Conservation (phyloP, 1,284 basidiomycete species). For the Leccinum subrobustum region DNA sequence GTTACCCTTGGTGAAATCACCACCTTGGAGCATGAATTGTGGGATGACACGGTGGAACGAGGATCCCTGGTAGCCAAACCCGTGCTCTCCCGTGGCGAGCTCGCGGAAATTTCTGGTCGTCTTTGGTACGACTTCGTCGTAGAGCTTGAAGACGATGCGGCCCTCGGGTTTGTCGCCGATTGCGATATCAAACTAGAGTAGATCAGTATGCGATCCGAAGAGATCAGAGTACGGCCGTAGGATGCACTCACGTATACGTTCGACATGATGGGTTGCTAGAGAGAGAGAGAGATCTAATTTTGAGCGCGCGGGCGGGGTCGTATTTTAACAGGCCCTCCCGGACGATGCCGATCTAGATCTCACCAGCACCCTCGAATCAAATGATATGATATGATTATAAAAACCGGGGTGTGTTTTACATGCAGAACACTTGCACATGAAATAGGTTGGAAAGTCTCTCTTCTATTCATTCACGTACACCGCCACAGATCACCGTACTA, state of each 20-base stretch:
- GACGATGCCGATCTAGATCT: slow-evolving; percentile 25
- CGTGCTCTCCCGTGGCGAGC: slow-evolving; percentile 77
- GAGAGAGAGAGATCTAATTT: slow-evolving; percentile 2
- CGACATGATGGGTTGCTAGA: slow-evolving; percentile 34
- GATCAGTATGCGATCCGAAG: background rate
- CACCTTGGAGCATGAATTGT: slow-evolving; percentile 62
- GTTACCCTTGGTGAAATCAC: slow-evolving; percentile 70
- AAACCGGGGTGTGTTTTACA: slow-evolving; percentile 9
- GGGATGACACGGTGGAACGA: slow-evolving; percentile 83
- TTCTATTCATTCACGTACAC: background rate
- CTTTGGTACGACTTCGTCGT: slow-evolving; percentile 65
- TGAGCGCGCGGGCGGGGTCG: background rate
- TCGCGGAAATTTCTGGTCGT: slow-evolving; percentile 91
- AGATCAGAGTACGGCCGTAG: background rate
- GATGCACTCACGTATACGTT: slow-evolving; percentile 42
- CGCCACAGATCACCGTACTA: background rate
- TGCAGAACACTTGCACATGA: slow-evolving; percentile 4
- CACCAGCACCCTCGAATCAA: slow-evolving; percentile 10
- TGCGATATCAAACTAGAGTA: slow-evolving; percentile 71
- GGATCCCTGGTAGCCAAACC: slow-evolving; percentile 63
- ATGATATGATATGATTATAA: background rate
- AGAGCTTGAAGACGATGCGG: slow-evolving; percentile 85
- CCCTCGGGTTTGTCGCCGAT: slow-evolving; percentile 59
- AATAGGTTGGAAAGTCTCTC: slow-evolving; percentile 4
- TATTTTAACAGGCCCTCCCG: slow-evolving; percentile 11